Evolutionary conservation across 2,329 filamentous ascomycete species (phyloP), one percentile per base, ranked within the genome.

Genomic region (Coleophoma cylindrospora): DNA sequence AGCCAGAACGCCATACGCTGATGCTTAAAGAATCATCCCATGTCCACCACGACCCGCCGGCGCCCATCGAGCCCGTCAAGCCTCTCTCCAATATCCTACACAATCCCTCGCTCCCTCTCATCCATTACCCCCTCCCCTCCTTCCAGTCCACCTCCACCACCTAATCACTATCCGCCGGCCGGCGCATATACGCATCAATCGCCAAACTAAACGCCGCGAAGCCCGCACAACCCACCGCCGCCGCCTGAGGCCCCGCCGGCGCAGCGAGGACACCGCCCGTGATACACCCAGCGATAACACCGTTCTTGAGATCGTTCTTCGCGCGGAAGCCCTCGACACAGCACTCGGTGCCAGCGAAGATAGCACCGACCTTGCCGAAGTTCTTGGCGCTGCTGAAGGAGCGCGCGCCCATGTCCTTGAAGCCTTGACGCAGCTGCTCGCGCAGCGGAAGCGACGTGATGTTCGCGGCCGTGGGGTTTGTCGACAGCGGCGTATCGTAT

Each of bases 321-420:
- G 91, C 94, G 32, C 94, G 81, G 61, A 89, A 79, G 0, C 91
- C 91, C 70, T 99, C 94, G 64, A 99, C 91, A 57, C 89, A 91
- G 74, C 94, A 99, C 72, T 99, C 94, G 48, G 94, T 95, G 38
- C 92, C 92, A 14, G 84, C 81, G 74, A 95, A 99, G 17, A 97
- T 79, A 2, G 89, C 87, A 61, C 94, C 94, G 45, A 99, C 90
- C 60, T 91, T 87, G 55, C 89, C 92, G 66, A 99, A 99, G 75
- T 95, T 97, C 74, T 91, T 94, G 49, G 91, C 94, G 44, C 86
- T 89, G 55, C 84, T 86, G 70, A 79, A 89, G 4, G 89, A 92
- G 12, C 89, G 83, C 56, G 78, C 71, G 58, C 94, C 94, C 91
- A 99, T 97, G 69, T 99, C 94, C 68, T 88, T 91, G 74, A 99